Evolutionary conservation across 179 eudicot species (phyloP).

Genomic region (Beta lomatogona): DNA sequence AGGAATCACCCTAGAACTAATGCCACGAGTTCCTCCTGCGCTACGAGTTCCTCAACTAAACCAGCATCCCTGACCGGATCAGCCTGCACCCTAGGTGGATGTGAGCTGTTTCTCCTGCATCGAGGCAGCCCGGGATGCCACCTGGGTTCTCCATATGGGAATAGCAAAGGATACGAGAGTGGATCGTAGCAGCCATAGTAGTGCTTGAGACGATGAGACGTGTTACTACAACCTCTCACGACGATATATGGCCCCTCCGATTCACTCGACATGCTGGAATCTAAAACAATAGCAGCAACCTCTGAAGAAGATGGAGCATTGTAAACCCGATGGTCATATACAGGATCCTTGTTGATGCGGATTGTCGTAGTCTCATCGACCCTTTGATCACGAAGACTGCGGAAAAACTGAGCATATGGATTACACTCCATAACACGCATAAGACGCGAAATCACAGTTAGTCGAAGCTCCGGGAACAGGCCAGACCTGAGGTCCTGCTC

Average conservation of each 20-base stretch:
- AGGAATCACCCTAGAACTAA: neutral
- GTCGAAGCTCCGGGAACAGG: neutral
- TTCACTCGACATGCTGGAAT: neutral
- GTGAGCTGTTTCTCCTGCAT: neutral
- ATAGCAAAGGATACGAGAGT: neutral
- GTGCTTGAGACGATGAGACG: neutral
- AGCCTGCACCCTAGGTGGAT: too few relatives aligned
- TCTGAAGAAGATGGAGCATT: neutral
- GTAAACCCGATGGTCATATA: neutral
- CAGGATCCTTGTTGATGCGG: neutral
- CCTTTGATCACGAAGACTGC: neutral
- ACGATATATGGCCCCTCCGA: neutral
- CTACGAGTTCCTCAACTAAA: too few relatives aligned
- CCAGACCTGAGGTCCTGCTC: neutral
- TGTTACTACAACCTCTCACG: neutral
- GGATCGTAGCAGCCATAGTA: constrained; percentile 21
- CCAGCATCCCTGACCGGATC: too few relatives aligned
- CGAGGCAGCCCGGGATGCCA: neutral
- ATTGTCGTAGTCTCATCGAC: neutral
- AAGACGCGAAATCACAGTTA: too few relatives aligned
- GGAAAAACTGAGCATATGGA: neutral
- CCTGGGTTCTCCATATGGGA: neutral
- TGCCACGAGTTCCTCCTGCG: neutral
- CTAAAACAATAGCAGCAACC: constrained; percentile 2
- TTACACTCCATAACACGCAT: neutral